Conservation (phyloP, 116 monocot genomes). For the Dioscorea cayenensis region DNA sequence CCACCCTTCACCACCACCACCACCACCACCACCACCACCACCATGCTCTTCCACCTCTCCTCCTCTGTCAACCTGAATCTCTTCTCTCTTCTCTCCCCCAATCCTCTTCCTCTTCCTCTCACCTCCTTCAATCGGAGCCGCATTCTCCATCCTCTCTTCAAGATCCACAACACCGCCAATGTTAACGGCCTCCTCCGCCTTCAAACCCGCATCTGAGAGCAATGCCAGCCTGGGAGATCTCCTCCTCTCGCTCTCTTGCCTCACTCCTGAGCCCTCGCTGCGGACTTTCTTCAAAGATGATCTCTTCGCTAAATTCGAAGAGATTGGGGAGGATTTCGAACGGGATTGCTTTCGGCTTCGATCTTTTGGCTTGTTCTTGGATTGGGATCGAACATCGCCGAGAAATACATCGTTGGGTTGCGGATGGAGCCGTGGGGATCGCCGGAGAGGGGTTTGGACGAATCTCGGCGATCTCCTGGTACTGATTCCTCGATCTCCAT, state of each 20-base stretch:
- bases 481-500: not conserved
- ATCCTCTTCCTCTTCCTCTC: conserved; percentile 13
- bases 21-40: conserved; percentile 23
- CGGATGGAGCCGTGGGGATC: conserved; percentile 13
- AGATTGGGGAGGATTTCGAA: not conserved
- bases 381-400: not conserved
- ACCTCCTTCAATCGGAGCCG: not conserved
- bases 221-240: not conserved
- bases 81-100: not conserved
- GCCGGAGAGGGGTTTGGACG: conserved; percentile 5
- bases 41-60: conserved; percentile 3
- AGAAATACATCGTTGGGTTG: not conserved
- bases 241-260: not conserved
- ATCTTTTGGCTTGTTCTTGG: not conserved
- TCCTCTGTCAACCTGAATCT: not conserved
- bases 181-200: not conserved
- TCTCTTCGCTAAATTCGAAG: not conserved
- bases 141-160: not conserved
- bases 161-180: not conserved
- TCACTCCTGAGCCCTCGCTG: not conserved
- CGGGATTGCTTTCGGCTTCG: not conserved
- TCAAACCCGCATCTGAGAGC: not conserved
- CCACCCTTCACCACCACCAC: conserved; percentile 39
- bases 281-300: not conserved
- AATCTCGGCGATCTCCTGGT: not conserved